A percentile compares a stretch with the other conserved stretches of the same genome.
Evolutionary conservation across 2,329 filamentous ascomycete species (phyloP).

Genomic region (Hypoxylon sp.): DNA sequence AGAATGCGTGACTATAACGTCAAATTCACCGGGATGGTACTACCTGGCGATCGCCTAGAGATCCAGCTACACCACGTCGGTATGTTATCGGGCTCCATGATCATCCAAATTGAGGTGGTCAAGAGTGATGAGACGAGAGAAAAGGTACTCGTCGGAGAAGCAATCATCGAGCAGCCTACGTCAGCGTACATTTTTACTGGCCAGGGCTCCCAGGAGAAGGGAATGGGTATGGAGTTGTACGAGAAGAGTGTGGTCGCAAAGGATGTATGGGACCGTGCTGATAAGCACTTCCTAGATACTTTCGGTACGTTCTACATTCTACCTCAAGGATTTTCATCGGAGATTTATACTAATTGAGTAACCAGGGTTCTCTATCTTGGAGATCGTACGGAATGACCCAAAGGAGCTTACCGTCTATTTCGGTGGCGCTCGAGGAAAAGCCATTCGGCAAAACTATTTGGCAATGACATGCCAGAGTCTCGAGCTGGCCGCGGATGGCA

Average conservation of each 20-base stretch:
- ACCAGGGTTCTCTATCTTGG: conserved; percentile 48
- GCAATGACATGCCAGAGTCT: conserved; percentile 46
- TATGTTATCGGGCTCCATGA: conserved; percentile 55
- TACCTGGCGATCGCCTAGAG: conserved; percentile 54
- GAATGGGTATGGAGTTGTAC: conserved; percentile 63
- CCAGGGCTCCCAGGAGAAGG: conserved; percentile 57
- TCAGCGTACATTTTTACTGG: conserved; percentile 60
- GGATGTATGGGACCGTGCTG: conserved; percentile 56
- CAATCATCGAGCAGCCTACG: conserved; percentile 50
- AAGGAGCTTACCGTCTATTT: conserved; percentile 57
- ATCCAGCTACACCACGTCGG: conserved; percentile 52
- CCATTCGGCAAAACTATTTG: conserved; percentile 56
- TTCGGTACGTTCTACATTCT: conserved; percentile 48
- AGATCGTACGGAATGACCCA: conserved; percentile 58
- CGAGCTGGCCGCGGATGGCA: conserved; percentile 39
- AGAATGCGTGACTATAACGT: conserved; percentile 50
- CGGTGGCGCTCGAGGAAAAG: conserved; percentile 53
- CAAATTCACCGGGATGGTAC: conserved; percentile 57
- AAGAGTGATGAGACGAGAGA: conserved; percentile 51
- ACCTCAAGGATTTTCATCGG: not conserved
- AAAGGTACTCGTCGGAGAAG: conserved; percentile 50
- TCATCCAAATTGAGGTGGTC: conserved; percentile 53
- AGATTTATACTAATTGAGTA: conserved; percentile 19
- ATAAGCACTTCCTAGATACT: conserved; percentile 53
- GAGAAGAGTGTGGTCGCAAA: conserved; percentile 51